phyloP scores from a whole-genome alignment of 371 early-diverging fungal species.

The Spraguea lophii region DNA sequence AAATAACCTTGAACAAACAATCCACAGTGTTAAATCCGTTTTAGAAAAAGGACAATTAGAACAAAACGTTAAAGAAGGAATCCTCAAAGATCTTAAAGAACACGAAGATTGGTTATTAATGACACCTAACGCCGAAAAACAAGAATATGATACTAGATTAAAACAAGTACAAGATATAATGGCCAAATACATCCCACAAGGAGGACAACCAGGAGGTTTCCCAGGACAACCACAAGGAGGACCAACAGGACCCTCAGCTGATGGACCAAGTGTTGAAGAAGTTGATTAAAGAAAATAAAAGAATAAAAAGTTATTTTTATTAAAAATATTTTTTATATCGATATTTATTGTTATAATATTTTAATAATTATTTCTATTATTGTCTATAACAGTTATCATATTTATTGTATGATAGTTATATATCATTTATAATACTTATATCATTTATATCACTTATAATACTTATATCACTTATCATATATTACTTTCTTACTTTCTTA shows the following conservation, averaged over 20 bases:
- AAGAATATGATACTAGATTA: neutral
- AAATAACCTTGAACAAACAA: slow-evolving; percentile 7
- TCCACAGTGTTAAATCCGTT: neutral
- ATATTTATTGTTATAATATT: no score
- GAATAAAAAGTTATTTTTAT: no score
- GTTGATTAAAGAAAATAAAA: neutral
- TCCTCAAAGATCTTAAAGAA: neutral
- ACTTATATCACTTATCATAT: no score
- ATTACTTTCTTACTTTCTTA: no score
- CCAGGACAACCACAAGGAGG: neutral
- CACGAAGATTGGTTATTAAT: slow-evolving; percentile 4
- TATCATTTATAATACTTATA: neutral
- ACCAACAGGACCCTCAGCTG: slow-evolving; percentile 13
- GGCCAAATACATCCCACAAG: neutral
- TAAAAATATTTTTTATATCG: no score
- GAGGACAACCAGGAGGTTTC: neutral
- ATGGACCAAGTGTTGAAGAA: neutral
- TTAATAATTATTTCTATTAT: no score
- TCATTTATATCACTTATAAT: no score
- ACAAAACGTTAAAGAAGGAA: neutral
- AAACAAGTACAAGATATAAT: neutral
- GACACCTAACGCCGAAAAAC: neutral
- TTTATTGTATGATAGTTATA: neutral
- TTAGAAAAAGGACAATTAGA: neutral
- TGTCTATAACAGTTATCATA: neutral